phyloP scores from a whole-genome alignment of 1,284 basidiomycete genomes.

The Papiliotrema nemorosa region DNA sequence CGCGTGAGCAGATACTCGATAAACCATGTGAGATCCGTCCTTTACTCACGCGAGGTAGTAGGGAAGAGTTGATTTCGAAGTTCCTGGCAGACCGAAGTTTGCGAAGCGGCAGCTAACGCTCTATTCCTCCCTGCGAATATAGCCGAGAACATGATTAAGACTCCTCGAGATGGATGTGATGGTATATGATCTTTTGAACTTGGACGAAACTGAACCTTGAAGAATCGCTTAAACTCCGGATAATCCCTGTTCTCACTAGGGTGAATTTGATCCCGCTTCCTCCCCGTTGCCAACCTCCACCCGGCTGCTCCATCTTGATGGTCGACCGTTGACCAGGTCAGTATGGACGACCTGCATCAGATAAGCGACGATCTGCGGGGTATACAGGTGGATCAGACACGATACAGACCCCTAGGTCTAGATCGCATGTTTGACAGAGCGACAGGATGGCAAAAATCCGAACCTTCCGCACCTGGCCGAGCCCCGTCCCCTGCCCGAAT shows the following conservation, averaged over 20 bases:
- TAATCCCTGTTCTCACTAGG: neutral
- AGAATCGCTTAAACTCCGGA: neutral
- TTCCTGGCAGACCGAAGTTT: slow-evolving; percentile 6
- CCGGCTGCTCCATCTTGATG: neutral
- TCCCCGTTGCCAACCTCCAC: neutral
- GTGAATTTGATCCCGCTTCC: neutral
- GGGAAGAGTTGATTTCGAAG: slow-evolving; percentile 6
- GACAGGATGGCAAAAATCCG: slow-evolving; percentile 13
- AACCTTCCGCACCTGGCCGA: slow-evolving; percentile 8
- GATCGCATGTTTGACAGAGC: slow-evolving; percentile 40
- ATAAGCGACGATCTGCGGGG: slow-evolving; percentile 26
- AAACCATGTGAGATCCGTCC: neutral
- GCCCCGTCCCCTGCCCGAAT: slow-evolving; percentile 25
- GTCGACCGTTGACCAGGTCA: neutral
- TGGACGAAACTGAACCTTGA: neutral
- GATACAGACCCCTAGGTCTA: slow-evolving; percentile 27
- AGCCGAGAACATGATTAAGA: neutral
- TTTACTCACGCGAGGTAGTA: neutral
- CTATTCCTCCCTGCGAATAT: neutral
- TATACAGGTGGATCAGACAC: slow-evolving; percentile 27
- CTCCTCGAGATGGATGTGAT: neutral
- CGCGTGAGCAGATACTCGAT: neutral
- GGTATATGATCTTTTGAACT: neutral
- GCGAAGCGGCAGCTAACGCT: neutral
- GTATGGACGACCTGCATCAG: slow-evolving; percentile 8